A percentile compares a stretch with the other conserved stretches of the same genome.
These are phyloP conservation scores for Helotiales sp. DNA, from an alignment of 2,329 filamentous ascomycete species.

Conservation along the genomic window DNA sequence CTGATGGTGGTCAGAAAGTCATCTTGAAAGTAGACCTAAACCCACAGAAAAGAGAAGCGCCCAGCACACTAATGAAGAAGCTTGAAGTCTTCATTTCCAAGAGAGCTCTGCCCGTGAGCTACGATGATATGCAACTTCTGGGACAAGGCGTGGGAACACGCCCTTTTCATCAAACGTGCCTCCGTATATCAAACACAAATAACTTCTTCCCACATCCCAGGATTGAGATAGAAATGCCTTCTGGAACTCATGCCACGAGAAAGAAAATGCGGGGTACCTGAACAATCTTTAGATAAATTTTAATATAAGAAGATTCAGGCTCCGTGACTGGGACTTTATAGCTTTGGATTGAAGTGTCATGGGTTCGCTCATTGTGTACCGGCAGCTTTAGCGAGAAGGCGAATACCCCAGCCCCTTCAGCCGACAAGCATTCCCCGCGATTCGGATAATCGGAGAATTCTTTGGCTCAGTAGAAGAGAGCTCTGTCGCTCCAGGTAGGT, in stretches of 20 bases:
- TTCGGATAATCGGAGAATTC: constrained; percentile 25
- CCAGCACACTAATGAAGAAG: constrained; percentile 25
- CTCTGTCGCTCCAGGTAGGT: constrained; percentile 6
- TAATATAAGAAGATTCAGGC: constrained; percentile 21
- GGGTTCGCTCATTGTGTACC: no score
- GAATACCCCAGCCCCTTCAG: no score
- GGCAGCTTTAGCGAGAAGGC: no score
- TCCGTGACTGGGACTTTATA: constrained; percentile 13
- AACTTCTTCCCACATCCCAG: constrained; percentile 5
- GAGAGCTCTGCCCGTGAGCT: constrained; percentile 7
- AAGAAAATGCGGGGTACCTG: constrained; percentile 6
- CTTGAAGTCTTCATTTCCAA: constrained; percentile 28
- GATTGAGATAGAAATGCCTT: constrained; percentile 17
- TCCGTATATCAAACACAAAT: neutral
- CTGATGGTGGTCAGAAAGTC: constrained; percentile 19
- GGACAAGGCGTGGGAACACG: neutral
- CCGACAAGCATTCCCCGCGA: constrained; percentile 21
- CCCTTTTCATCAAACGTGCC: constrained; percentile 17
- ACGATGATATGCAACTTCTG: constrained; percentile 6
- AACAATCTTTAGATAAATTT: constrained; percentile 7
- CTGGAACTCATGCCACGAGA: constrained; percentile 1
- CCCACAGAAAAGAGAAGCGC: neutral
- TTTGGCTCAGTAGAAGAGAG: constrained; percentile 4
- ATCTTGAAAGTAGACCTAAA: constrained; percentile 9
- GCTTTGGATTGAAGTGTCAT: no score